Base-by-base conservation (phyloP, 371 early-diverging fungal species). In the Mortierella polycephala region DNA sequence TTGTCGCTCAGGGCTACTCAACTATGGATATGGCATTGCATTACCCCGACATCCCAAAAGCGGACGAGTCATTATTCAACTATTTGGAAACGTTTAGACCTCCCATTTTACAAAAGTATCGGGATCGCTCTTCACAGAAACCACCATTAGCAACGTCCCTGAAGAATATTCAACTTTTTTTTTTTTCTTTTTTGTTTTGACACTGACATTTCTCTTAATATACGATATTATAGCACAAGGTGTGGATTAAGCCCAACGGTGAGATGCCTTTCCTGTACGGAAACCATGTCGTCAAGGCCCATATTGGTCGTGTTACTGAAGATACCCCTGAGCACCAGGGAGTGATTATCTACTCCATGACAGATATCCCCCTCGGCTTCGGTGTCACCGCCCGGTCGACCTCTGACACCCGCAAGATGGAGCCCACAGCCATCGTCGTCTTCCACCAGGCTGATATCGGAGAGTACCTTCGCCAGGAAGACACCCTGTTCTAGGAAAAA, bases 241-340 rank as follows among this genome's bases (percentile, higher is more conserved):
- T 99, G 51, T 99, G 99, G 98, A 93, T 99, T 60, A 99, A 99
- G 85, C 96, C 96, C 47, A 96, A 94, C 81, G 99, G 99, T 66
- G 99, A 99, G 84, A 99, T 99, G 99, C 96, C 98, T 21, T 98
- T 95, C 87, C 81, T 99, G 73, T 99, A 99, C 82, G 99, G 99
- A 42, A 99, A 99, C 89, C 96, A 99, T 82, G 91, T 99, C 41
- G 92, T 99, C 64, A 99, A 98, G 85, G 97, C 98, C 21, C 99
- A 99, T 83, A 85, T 99, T 65, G 96, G 95, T 46, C 89, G 97
- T 62, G 95, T 99, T 54, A 95, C 99, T 6, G 99, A 99, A 68
- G 96, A 98, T 83, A 95, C 97, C 13, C 98, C 99, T 41, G 96
- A 98, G 82, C 98, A 99, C 83, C 94, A 96, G 81, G 99, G 98